Evolutionary conservation across 345 rosid species (phyloP).

Genomic region (Hypericum perforatum): DNA sequence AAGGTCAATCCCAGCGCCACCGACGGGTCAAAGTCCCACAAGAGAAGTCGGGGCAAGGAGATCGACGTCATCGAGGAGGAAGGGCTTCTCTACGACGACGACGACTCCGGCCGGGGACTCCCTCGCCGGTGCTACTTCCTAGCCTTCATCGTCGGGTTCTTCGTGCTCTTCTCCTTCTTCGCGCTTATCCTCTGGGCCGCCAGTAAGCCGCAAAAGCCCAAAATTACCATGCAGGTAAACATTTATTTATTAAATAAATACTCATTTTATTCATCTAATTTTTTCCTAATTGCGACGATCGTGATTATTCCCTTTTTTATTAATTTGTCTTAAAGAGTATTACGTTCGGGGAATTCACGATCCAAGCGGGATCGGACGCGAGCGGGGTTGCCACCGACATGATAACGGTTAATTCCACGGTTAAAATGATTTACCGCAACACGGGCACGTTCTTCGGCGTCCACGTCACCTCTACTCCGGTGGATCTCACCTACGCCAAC

Average conservation of each 20-base stretch:
- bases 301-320: slow-evolving; percentile 1
- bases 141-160: slow-evolving; percentile 67
- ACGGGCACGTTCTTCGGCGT: slow-evolving; percentile 92
- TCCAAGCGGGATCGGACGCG: slow-evolving; percentile 91
- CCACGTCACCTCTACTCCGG: slow-evolving; percentile 67
- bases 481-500: slow-evolving; percentile 53
- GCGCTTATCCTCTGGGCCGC: slow-evolving; percentile 86
- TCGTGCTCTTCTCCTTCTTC: slow-evolving; percentile 73
- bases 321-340: slow-evolving; percentile 41
- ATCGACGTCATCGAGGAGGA: slow-evolving; percentile 84
- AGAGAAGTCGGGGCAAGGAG: slow-evolving; percentile 67
- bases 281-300: not conserved
- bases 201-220: slow-evolving; percentile 80
- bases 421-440: slow-evolving; percentile 66
- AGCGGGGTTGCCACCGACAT: slow-evolving; percentile 85
- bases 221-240: slow-evolving; percentile 63
- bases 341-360: slow-evolving; percentile 53
- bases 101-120: slow-evolving; percentile 43
- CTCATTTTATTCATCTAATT: not conserved
- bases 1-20: slow-evolving; percentile 74
- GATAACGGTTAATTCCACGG: slow-evolving; percentile 73
- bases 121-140: slow-evolving; percentile 82
- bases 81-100: slow-evolving; percentile 81
- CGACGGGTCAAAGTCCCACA: slow-evolving; percentile 32
- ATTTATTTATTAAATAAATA: not conserved